Evolutionary conservation across 345 rosid species (phyloP).

Genomic region (Anastatica hierochuntica): DNA sequence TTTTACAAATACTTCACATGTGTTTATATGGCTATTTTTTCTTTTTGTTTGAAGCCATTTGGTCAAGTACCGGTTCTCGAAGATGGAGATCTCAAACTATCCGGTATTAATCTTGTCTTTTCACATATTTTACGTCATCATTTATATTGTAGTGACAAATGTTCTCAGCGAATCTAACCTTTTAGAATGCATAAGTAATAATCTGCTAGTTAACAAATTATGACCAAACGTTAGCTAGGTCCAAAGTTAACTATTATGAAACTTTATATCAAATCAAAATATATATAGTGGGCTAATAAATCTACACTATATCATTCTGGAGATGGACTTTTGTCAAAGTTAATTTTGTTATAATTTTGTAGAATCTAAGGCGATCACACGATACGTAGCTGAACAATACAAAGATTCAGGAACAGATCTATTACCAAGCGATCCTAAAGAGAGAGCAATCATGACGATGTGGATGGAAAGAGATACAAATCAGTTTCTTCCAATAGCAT

Average conservation of each 20-base stretch:
- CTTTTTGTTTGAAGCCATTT: conserved; percentile 1
- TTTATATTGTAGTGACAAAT: neutral
- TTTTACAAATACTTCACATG: too few species aligned
- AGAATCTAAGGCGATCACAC: conserved; percentile 34
- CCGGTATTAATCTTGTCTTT: neutral
- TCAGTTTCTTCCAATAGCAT: conserved; percentile 7
- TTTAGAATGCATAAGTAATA: neutral
- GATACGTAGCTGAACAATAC: conserved; percentile 25
- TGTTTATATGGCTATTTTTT: too few species aligned
- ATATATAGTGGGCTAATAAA: too few species aligned
- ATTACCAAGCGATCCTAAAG: conserved; percentile 3
- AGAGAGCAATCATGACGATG: neutral
- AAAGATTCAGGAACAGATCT: conserved; percentile 15
- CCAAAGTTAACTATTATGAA: too few species aligned
- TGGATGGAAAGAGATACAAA: conserved; percentile 9
- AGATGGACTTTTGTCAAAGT: too few species aligned
- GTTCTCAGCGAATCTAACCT: neutral
- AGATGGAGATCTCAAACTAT: conserved; percentile 1
- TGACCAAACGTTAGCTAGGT: too few species aligned
- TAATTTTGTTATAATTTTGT: too few species aligned
- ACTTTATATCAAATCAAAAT: too few species aligned
- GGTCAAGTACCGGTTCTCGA: conserved; percentile 17
- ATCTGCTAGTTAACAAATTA: too few species aligned
- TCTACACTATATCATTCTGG: too few species aligned
- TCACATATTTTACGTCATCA: neutral